Percentiles rank a stretch among this genome's conserved stretches.
Evolutionary conservation across 2,329 filamentous ascomycete genomes (phyloP).

Genomic region (Botrytis cinerea): DNA sequence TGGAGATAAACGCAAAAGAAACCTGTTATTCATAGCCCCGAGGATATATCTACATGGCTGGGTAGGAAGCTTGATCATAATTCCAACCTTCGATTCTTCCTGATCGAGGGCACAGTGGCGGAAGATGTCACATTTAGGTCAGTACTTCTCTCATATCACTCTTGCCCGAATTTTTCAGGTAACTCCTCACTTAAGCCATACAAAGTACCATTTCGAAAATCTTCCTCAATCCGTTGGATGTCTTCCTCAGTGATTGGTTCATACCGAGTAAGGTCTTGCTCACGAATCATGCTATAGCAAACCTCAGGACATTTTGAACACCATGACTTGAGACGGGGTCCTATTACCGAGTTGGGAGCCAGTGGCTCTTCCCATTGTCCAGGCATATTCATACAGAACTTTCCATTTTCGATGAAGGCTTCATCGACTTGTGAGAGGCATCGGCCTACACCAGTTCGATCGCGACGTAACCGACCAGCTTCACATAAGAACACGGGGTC

Average conservation of each 20-base stretch:
- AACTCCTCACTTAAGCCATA: neutral
- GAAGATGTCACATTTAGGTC: too few relatives aligned
- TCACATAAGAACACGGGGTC: constrained; percentile 23
- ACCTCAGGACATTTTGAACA: neutral
- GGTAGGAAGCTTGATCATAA: neutral
- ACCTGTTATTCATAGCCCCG: too few relatives aligned
- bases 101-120: too few relatives aligned
- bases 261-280: rapidly evolving
- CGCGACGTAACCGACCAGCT: neutral
- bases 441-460: neutral
- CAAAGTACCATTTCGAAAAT: neutral
- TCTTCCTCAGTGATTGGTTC: neutral
- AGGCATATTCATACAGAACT: constrained; percentile 5
- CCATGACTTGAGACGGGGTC: neutral
- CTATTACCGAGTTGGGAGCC: neutral
- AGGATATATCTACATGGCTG: too few relatives aligned
- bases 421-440: constrained; percentile 16
- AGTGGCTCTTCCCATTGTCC: constrained; percentile 20
- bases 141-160: too few relatives aligned
- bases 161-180: neutral
- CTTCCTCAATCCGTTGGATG: neutral
- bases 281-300: neutral
- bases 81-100: neutral
- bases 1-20: neutral
- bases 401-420: constrained; percentile 9